Evolutionary conservation across 2,329 filamentous ascomycete species (phyloP).

Genomic region (Passalora sequoiae): DNA sequence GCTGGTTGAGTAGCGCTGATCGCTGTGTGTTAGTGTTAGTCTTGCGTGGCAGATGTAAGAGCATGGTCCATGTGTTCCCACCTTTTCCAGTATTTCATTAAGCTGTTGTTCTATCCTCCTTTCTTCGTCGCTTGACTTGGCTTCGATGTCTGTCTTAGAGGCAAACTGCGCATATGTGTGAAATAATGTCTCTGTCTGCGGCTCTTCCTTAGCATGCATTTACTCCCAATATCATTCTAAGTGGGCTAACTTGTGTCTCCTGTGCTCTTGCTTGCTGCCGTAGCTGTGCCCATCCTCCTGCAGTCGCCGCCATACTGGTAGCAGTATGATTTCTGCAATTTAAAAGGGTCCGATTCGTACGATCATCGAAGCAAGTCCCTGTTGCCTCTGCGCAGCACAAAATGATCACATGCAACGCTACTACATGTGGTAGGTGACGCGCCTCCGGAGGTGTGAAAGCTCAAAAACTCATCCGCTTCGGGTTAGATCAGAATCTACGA

Average conservation of each 20-base stretch:
- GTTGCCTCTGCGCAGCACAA: too few species aligned
- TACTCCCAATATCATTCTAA: constrained; percentile 13
- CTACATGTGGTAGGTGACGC: not conserved
- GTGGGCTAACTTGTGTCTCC: constrained; percentile 69
- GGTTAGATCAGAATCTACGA: too few species aligned
- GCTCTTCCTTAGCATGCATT: constrained; percentile 16
- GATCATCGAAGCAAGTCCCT: too few species aligned
- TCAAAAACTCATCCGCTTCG: too few species aligned
- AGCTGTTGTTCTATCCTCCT: constrained; percentile 71
- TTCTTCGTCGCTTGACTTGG: constrained; percentile 82
- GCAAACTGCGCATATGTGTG: constrained; percentile 89
- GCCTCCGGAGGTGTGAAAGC: not conserved
- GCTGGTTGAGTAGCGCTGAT: constrained; percentile 73
- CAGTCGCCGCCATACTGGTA: constrained; percentile 43
- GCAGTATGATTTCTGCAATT: not conserved
- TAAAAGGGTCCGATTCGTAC: too few species aligned
- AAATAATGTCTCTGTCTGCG: constrained; percentile 75
- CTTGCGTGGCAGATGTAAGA: constrained; percentile 13
- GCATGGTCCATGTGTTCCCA: constrained; percentile 35
- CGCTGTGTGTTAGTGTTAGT: constrained; percentile 51
- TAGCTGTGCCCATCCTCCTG: constrained; percentile 75
- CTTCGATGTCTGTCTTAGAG: constrained; percentile 69
- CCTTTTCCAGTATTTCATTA: constrained; percentile 77
- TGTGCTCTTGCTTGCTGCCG: constrained; percentile 84
- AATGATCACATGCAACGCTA: not conserved